phyloP scores from a whole-genome alignment of 75 land plant genomes.

The Pinus taeda region DNA sequence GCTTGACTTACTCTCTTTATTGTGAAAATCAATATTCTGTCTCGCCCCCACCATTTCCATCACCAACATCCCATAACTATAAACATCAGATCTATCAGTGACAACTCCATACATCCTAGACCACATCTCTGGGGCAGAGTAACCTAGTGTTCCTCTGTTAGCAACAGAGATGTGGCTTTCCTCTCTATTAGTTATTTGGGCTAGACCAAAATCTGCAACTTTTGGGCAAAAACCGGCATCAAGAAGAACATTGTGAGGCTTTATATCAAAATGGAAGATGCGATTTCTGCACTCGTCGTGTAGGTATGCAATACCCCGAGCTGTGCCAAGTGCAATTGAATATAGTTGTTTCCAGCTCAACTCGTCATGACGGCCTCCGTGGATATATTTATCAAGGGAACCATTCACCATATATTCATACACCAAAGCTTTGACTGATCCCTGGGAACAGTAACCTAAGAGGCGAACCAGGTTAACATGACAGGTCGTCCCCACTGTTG shows the following conservation, averaged over 20 bases:
- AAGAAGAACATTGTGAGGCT: slow-evolving; percentile 31
- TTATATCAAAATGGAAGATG: slow-evolving; percentile 7
- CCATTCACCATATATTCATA: slow-evolving; percentile 45
- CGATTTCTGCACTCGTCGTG: neutral
- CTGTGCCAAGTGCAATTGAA: neutral
- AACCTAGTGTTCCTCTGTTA: slow-evolving; percentile 11
- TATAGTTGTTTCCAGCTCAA: neutral
- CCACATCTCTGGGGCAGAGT: slow-evolving; percentile 18
- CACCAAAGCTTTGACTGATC: slow-evolving; percentile 17
- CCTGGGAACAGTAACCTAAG: slow-evolving; percentile 30
- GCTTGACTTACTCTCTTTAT: too few species aligned
- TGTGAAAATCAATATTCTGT: too few species aligned
- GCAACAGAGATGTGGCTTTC: slow-evolving; percentile 10
- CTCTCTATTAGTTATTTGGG: slow-evolving; percentile 27
- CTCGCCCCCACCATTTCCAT: too few species aligned
- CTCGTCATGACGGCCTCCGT: neutral
- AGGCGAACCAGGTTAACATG: slow-evolving; percentile 33
- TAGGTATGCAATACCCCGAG: neutral
- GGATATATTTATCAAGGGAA: slow-evolving; percentile 27
- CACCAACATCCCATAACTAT: too few species aligned
- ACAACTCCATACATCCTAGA: neutral
- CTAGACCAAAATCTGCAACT: slow-evolving; percentile 64
- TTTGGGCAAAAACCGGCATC: slow-evolving; percentile 37
- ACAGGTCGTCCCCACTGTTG: slow-evolving; percentile 25
- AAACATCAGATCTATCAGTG: neutral